Conservation (phyloP, 495 filamentous ascomycete species). For the Pseudomonodictys pantanalensis region DNA sequence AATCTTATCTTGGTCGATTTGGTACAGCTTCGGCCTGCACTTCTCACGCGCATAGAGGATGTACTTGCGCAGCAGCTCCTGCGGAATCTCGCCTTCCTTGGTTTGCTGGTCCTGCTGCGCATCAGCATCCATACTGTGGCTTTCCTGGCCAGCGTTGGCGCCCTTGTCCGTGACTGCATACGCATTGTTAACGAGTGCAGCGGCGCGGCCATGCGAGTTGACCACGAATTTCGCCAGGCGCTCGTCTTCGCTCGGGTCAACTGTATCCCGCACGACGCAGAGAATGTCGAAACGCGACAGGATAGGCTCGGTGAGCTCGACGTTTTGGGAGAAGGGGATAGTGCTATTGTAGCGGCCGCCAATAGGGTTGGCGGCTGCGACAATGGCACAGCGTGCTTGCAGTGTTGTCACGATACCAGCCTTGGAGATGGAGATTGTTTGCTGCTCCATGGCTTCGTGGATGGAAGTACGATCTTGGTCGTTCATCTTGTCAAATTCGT, state of each 20-base stretch:
- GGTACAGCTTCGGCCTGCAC: conserved; percentile 88
- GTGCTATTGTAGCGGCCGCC: conserved; percentile 91
- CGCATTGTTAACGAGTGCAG: conserved; percentile 60
- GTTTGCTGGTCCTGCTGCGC: conserved; percentile 44
- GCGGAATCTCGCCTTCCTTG: conserved; percentile 73
- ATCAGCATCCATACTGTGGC: conserved; percentile 55
- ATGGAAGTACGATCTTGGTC: conserved; percentile 97
- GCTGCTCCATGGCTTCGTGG: conserved; percentile 99
- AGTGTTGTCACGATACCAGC: conserved; percentile 96
- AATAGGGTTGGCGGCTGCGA: conserved; percentile 96
- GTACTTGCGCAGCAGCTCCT: conserved; percentile 92
- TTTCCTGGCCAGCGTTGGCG: conserved; percentile 47
- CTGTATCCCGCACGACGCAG: conserved; percentile 93
- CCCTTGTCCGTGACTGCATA: conserved; percentile 29
- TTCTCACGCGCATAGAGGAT: conserved; percentile 93
- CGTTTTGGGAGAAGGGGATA: too few relatives aligned
- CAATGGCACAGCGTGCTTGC: conserved; percentile 90
- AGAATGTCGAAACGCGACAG: conserved; percentile 98
- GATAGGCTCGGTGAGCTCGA: conserved; percentile 98
- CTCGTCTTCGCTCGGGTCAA: conserved; percentile 96
- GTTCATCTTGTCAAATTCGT: conserved; percentile 99
- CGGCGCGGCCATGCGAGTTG: conserved; percentile 83
- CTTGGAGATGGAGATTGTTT: conserved; percentile 99
- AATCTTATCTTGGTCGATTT: conserved; percentile 98
- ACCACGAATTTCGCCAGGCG: conserved; percentile 93